phyloP scores from a whole-genome alignment of 1,284 basidiomycete species.

The Pyrrhoderma noxium region DNA sequence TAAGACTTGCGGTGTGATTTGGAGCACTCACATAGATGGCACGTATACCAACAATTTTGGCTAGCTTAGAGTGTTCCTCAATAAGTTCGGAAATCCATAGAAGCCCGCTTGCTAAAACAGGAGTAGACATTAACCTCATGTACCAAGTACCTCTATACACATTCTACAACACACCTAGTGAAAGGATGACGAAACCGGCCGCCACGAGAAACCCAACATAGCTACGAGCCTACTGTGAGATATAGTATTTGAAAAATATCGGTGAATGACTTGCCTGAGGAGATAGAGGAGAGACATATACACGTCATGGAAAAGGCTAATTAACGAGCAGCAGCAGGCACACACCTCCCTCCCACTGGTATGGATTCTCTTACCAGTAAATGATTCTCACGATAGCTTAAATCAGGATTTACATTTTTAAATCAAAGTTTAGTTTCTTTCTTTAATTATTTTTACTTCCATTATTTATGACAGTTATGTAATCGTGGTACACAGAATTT shows the following conservation, averaged over 20 bases:
- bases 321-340: too few species aligned
- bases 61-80: slow-evolving; percentile 80
- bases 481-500: too few species aligned
- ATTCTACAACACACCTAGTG: slow-evolving; percentile 8
- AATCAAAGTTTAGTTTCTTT: too few species aligned
- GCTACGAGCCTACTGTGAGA: neutral
- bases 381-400: slow-evolving; percentile 1
- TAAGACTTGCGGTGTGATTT: slow-evolving; percentile 7
- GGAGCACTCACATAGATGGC: slow-evolving; percentile 70
- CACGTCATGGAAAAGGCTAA: too few species aligned
- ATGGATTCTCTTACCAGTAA: neutral
- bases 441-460: too few species aligned
- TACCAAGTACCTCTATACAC: neutral
- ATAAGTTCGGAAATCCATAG: slow-evolving; percentile 91
- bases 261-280: slow-evolving; percentile 6
- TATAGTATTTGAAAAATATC: neutral
- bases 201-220: slow-evolving; percentile 17
- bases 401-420: neutral
- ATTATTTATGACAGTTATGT: neutral
- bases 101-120: slow-evolving; percentile 74
- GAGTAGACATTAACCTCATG: neutral
- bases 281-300: slow-evolving; percentile 16
- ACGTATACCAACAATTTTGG: slow-evolving; percentile 75
- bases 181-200: slow-evolving; percentile 15
- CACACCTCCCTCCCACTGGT: too few species aligned